Conservation (phyloP, 2,329 filamentous ascomycete genomes). For the Paramyrothecium sp. region DNA sequence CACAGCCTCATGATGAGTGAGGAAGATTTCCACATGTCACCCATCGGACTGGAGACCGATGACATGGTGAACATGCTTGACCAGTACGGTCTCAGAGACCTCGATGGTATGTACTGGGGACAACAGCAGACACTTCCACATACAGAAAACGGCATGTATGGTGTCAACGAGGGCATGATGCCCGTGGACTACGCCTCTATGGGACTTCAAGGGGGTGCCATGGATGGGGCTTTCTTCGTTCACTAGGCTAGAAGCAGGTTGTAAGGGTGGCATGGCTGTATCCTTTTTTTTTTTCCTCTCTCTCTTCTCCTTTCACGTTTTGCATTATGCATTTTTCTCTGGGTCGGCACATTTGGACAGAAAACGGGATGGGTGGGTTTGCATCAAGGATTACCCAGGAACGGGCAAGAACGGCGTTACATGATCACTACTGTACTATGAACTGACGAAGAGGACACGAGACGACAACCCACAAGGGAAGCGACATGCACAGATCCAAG, state of each 20-base stretch:
- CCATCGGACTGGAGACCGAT: slow-evolving; percentile 49
- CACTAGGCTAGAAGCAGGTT: slow-evolving; percentile 16
- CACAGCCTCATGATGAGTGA: slow-evolving; percentile 32
- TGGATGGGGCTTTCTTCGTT: slow-evolving; percentile 42
- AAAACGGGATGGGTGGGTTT: background rate
- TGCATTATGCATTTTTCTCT: background rate
- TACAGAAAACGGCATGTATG: slow-evolving; percentile 18
- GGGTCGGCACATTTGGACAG: background rate
- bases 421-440: background rate
- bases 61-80: slow-evolving; percentile 52
- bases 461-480: background rate
- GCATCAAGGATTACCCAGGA: background rate
- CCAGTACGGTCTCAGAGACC: slow-evolving; percentile 53
- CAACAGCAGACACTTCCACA: slow-evolving; percentile 15
- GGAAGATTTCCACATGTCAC: slow-evolving; percentile 47
- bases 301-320: background rate
- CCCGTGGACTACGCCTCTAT: slow-evolving; percentile 37
- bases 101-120: slow-evolving; percentile 56
- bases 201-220: slow-evolving; percentile 28
- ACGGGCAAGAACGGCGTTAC: background rate
- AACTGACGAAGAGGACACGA: background rate
- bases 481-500: background rate
- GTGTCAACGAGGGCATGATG: slow-evolving; percentile 30
- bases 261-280: background rate
- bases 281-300: background rate